Evolutionary conservation across 768 basidiomycete species (phyloP).

Genomic region (Albatrellus ellisii): DNA sequence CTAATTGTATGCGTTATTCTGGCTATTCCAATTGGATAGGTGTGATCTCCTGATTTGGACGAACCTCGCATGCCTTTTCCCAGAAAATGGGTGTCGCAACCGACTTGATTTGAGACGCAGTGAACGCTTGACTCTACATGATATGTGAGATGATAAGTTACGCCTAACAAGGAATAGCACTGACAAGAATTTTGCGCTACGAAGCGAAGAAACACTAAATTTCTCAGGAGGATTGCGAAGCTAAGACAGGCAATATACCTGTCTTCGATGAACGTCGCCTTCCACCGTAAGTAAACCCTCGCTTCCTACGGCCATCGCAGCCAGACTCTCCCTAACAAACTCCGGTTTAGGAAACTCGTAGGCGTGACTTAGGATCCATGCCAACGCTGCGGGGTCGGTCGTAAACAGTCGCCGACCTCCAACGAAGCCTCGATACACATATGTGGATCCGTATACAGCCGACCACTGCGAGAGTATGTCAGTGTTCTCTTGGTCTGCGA

Average conservation of each 20-base stretch:
- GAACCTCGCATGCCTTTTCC: constrained; percentile 40
- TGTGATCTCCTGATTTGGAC: background rate
- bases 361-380: constrained; percentile 41
- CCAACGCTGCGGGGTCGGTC: constrained; percentile 42
- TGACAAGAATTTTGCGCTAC: constrained; percentile 38
- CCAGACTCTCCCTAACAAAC: constrained; percentile 36
- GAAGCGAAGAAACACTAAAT: background rate
- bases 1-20: constrained; percentile 23
- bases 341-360: constrained; percentile 53
- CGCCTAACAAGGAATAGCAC: constrained; percentile 22
- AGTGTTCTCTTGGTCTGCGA: constrained; percentile 48
- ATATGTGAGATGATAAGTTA: constrained; percentile 9
- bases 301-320: constrained; percentile 35
- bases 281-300: constrained; percentile 39
- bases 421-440: constrained; percentile 39
- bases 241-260: constrained; percentile 24
- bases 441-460: constrained; percentile 31
- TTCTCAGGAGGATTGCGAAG: too few species aligned
- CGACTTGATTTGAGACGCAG: constrained; percentile 32
- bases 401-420: constrained; percentile 42
- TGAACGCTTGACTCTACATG: constrained; percentile 37
- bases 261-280: constrained; percentile 41
- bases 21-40: background rate
- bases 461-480: constrained; percentile 34
- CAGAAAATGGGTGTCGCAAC: constrained; percentile 46